Evolutionary conservation across 2,329 filamentous ascomycete genomes (phyloP).

Genomic region (Fusarium goolgardi): DNA sequence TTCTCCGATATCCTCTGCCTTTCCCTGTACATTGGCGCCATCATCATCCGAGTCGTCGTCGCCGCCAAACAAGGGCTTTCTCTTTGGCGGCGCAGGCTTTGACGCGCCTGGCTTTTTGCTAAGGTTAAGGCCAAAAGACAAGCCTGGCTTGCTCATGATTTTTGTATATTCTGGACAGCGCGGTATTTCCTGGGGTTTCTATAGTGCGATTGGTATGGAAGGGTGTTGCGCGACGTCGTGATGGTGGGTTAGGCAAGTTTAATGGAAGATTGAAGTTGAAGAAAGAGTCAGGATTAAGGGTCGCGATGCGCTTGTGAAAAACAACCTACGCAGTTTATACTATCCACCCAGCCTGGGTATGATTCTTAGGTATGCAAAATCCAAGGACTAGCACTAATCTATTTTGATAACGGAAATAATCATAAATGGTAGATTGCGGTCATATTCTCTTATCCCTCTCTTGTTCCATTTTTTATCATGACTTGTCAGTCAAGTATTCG

Average conservation of each 20-base stretch:
- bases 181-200: neutral
- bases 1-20: conserved; percentile 71
- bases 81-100: conserved; percentile 62
- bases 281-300: conserved; percentile 3
- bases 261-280: conserved; percentile 20
- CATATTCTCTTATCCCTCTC: neutral
- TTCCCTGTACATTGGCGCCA: conserved; percentile 50
- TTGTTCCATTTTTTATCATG: neutral
- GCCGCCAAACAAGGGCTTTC: conserved; percentile 69
- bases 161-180: neutral
- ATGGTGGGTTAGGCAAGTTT: neutral
- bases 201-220: neutral
- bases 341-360: neutral
- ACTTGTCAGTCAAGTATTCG: neutral
- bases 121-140: conserved; percentile 69
- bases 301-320: neutral
- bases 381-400: neutral
- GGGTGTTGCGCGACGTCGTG: conserved; percentile 9
- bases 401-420: neutral
- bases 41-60: conserved; percentile 66
- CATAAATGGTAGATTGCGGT: neutral
- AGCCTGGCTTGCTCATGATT: conserved; percentile 61
- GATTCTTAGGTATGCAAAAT: neutral
- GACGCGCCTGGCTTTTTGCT: conserved; percentile 66
- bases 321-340: neutral